Evolutionary conservation across 495 filamentous ascomycete species (phyloP).

Genomic region (Chaetomium fimeti): DNA sequence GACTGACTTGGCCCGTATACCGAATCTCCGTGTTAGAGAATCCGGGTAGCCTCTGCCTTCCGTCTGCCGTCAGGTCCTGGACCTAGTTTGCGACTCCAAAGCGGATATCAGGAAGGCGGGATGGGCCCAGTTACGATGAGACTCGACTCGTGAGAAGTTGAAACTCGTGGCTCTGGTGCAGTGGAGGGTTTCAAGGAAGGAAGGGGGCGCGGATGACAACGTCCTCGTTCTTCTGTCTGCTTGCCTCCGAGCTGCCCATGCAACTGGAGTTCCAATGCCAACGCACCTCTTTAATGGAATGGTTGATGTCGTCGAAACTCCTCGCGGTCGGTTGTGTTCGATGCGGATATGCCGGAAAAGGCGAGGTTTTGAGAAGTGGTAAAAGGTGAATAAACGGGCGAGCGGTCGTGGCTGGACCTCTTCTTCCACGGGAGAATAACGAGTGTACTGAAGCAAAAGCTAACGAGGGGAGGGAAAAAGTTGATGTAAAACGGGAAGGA

Average conservation of each 20-base stretch:
- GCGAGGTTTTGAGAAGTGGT: background rate
- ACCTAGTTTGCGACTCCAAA: background rate
- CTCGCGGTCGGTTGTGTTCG: background rate
- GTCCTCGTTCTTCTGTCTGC: background rate
- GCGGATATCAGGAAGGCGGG: conserved; percentile 12
- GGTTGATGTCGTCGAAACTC: conserved; percentile 13
- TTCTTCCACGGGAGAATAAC: conserved; percentile 32
- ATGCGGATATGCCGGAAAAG: background rate
- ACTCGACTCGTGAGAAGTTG: conserved; percentile 17
- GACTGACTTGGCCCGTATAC: background rate
- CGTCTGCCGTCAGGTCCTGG: background rate
- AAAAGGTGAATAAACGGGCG: background rate
- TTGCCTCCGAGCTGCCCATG: background rate
- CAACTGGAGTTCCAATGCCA: conserved; percentile 15
- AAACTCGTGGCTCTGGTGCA: conserved; percentile 14
- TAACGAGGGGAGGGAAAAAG: conserved; percentile 29
- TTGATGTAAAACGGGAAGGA: conserved; percentile 35
- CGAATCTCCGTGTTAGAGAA: background rate
- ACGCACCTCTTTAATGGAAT: conserved; percentile 25
- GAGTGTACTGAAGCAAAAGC: conserved; percentile 37
- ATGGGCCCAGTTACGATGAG: conserved; percentile 14
- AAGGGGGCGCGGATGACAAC: background rate
- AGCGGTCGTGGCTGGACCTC: conserved; percentile 15
- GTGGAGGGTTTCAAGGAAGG: conserved; percentile 8
- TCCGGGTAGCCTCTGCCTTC: conserved; percentile 10